These are phyloP conservation scores for Vigna reflexopilosa DNA, from an alignment of 306 rosid genomes.

Conservation along the genomic window DNA sequence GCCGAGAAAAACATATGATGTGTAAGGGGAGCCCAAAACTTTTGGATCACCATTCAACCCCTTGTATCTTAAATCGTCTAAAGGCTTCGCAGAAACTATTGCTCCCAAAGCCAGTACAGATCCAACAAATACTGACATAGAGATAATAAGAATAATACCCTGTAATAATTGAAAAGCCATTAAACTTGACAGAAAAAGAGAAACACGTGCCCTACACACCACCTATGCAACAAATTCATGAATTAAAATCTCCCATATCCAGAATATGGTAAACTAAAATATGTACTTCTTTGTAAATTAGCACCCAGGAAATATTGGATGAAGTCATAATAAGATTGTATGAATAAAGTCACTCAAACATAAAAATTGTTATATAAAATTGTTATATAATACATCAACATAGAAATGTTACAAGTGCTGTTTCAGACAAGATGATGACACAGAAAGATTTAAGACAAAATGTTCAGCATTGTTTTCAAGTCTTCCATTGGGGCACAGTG, in stretches of 20 bases:
- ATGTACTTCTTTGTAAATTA: neutral
- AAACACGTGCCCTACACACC: constrained; percentile 17
- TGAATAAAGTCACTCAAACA: neutral
- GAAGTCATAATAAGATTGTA: neutral
- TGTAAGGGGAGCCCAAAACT: constrained; percentile 80
- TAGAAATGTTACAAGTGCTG: constrained; percentile 2
- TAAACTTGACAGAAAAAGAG: neutral
- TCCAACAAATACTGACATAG: constrained; percentile 72
- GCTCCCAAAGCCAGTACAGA: constrained; percentile 89
- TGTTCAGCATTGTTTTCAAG: neutral
- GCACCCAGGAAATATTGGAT: neutral
- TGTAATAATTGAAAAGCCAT: constrained; percentile 49
- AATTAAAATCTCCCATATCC: constrained; percentile 30
- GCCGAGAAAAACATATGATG: constrained; percentile 86
- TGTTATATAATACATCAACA: neutral
- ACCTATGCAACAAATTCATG: neutral
- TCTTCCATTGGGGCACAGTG: neutral
- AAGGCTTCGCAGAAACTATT: constrained; percentile 91
- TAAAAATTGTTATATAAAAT: neutral
- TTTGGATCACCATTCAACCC: constrained; percentile 85
- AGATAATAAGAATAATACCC: constrained; percentile 82
- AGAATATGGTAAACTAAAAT: constrained; percentile 11
- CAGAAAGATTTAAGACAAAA: neutral
- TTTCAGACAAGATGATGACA: constrained; percentile 21
- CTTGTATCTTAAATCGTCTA: constrained; percentile 86